Percentiles rank a stretch among this genome's conserved stretches.
phyloP scores from a whole-genome alignment of 805 yeast genomes.

The Kluyveromyces siamensis region DNA sequence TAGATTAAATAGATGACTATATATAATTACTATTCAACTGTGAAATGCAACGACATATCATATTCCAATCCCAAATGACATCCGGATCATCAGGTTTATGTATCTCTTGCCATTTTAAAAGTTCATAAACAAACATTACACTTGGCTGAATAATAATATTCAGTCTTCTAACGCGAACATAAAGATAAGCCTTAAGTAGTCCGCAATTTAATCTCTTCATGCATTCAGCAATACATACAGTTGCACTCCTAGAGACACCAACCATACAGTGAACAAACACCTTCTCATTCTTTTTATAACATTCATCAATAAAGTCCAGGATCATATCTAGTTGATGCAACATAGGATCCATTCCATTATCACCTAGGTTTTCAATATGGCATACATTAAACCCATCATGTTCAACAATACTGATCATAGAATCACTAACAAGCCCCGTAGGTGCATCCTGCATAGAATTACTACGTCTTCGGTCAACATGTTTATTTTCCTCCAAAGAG shows the following conservation, averaged over 20 bases:
- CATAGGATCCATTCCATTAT: conserved; percentile 83
- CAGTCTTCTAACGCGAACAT: conserved; percentile 80
- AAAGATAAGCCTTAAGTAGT: conserved; percentile 72
- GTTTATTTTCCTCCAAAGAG: background rate
- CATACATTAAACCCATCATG: conserved; percentile 25
- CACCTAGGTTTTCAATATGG: conserved; percentile 71
- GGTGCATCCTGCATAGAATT: background rate
- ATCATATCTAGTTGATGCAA: conserved; percentile 53
- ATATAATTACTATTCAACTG: conserved; percentile 64
- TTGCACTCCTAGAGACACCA: conserved; percentile 91
- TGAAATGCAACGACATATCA: conserved; percentile 75
- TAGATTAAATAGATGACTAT: conserved; percentile 12
- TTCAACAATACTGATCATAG: conserved; percentile 9
- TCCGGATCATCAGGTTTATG: conserved; percentile 11
- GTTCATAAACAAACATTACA: conserved; percentile 81
- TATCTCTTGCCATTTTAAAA: conserved; percentile 46
- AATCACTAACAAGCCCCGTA: background rate
- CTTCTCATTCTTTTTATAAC: conserved; percentile 35
- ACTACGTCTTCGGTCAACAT: conserved; percentile 1
- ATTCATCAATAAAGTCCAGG: conserved; percentile 55
- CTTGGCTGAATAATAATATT: conserved; percentile 94
- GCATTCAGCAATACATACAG: conserved; percentile 91
- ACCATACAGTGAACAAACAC: conserved; percentile 88
- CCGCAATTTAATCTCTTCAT: conserved; percentile 66
- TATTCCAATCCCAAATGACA: conserved; percentile 75